Base-by-base conservation (phyloP, 768 basidiomycete genomes). In the Collybiopsis confluens region DNA sequence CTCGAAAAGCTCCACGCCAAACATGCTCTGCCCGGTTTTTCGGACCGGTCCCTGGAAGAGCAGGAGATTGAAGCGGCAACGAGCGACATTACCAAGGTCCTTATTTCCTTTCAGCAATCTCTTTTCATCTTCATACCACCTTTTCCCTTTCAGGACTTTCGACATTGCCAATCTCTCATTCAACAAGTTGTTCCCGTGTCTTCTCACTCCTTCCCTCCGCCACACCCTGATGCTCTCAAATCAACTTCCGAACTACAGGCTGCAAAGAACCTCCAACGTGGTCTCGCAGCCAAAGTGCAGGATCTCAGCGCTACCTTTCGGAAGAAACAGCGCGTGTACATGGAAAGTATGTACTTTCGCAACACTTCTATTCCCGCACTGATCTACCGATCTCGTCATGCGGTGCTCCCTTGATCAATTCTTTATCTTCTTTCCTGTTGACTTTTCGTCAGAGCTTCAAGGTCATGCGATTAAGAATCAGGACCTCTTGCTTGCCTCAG, bases 391-490 rank as follows among this genome's bases (percentile, higher is more conserved):
- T 60, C 33, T 45, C 56, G 26, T 63, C 62, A 63, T 60, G 62
- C 37, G 58, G 52, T 55, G 55, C 50, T 56, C 57, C 53, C 30
- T 40, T 58, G 52, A 54, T 58, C 54, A 50, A 54, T 62, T 56
- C 57, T 54, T 46, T 50, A 48, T 56, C 59, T 56, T 55, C 36
- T 27, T 9, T 21, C 13, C 35, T 51, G 23, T 48, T 15, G 20
- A 40, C 26, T n/a, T 53, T 45, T 45, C 46, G 55, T 44, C 67
- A 97, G 96, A 89, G 68, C 77, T 98, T 40, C 92, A 96, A 75
- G 97, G 97, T 57, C 95, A 98, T 75, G 92, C 95, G 66, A 93
- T 92, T 68, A 97, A 96, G 72, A 96, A 95, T 65, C 92, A 94
- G 71, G 94, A 97, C 74, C 75, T 97, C 37, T 79, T 98, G 56